Percentiles rank a stretch among this genome's conserved stretches.
Evolutionary conservation across 371 early-diverging fungal genomes (phyloP).

Genomic region (Lichtheimia ornata): DNA sequence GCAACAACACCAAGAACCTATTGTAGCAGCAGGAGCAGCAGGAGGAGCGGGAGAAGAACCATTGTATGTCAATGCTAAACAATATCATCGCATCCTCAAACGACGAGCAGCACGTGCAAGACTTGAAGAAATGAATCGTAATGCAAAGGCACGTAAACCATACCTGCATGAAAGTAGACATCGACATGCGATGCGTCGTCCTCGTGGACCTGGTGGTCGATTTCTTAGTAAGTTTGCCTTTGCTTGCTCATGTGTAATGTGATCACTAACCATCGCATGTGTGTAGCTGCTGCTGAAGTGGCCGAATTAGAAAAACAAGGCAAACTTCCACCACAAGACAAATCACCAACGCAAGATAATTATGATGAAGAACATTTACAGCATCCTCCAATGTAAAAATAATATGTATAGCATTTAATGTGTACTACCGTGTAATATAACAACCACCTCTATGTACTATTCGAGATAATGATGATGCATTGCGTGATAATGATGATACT

Average conservation of each 20-base stretch:
- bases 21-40: not conserved
- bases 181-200: constrained; percentile 95
- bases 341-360: not conserved
- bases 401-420: no score
- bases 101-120: constrained; percentile 78
- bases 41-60: constrained; percentile 69
- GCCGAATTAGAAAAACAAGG: constrained; percentile 55
- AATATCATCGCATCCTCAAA: constrained; percentile 91
- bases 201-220: constrained; percentile 92
- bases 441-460: no score
- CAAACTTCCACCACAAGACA: constrained; percentile 23
- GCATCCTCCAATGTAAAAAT: no score
- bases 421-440: no score
- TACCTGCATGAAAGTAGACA: constrained; percentile 98
- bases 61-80: constrained; percentile 91
- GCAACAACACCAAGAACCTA: constrained; percentile 11
- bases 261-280: not conserved
- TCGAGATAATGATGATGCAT: no score
- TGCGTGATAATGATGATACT: no score
- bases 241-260: not conserved
- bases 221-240: constrained; percentile 60
- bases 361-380: no score
- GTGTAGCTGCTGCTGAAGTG: constrained; percentile 59
- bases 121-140: constrained; percentile 62
- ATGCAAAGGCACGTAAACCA: constrained; percentile 68